phyloP scores from a whole-genome alignment of 805 yeast species.

The Monosporozyma servazzii region DNA sequence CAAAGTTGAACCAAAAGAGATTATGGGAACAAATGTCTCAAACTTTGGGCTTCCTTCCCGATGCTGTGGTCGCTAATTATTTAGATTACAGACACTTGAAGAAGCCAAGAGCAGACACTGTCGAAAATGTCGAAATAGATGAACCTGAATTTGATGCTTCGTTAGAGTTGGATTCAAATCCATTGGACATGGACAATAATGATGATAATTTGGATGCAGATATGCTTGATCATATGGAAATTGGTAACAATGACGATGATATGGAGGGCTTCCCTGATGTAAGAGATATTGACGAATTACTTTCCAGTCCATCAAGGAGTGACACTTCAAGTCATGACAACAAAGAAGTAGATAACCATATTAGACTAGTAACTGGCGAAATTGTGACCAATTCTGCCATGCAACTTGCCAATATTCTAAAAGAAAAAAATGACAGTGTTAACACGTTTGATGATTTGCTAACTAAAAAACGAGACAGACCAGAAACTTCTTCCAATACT shows the following conservation, averaged over 20 bases:
- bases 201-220: not conserved
- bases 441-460: conserved; percentile 11
- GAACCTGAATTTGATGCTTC: conserved; percentile 20
- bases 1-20: conserved; percentile 12
- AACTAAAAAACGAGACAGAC: not conserved
- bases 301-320: not conserved
- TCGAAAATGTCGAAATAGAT: conserved; percentile 6
- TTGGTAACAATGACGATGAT: conserved; percentile 4
- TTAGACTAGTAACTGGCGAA: conserved; percentile 15
- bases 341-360: conserved; percentile 7
- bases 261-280: not conserved
- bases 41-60: conserved; percentile 16
- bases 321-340: not conserved
- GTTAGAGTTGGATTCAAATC: conserved; percentile 12
- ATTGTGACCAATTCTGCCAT: conserved; percentile 21
- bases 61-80: conserved; percentile 9
- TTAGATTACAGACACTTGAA: conserved; percentile 14
- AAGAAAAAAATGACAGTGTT: conserved; percentile 10
- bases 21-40: conserved; percentile 16
- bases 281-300: not conserved
- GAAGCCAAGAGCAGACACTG: conserved; percentile 11
- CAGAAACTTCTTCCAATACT: not conserved
- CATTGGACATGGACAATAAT: not conserved
- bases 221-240: not conserved
- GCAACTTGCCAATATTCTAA: conserved; percentile 22